phyloP scores from a whole-genome alignment of 1,284 basidiomycete species.

The Malassezia pachydermatis region DNA sequence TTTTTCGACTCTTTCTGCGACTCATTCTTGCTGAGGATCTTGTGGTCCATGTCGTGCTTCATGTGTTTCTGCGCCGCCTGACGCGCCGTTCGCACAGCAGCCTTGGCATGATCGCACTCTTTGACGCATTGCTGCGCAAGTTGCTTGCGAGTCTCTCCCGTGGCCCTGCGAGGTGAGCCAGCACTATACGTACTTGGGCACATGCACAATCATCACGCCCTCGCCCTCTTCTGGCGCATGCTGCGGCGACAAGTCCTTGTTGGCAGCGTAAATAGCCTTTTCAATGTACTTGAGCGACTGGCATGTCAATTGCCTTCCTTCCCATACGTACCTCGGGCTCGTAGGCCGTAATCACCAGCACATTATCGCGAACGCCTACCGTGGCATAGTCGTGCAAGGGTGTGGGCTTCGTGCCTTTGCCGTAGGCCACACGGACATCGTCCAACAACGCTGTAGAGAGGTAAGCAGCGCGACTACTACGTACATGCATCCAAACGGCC shows the following conservation, averaged over 20 bases:
- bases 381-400: constrained; percentile 40
- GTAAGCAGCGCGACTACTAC: neutral
- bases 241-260: constrained; percentile 38
- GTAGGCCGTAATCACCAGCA: constrained; percentile 37
- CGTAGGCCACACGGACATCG: constrained; percentile 23
- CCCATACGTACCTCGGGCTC: constrained; percentile 27
- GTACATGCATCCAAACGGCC: constrained; percentile 17
- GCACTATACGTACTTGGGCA: constrained; percentile 25
- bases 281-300: constrained; percentile 43
- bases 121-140: constrained; percentile 36
- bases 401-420: constrained; percentile 19
- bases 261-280: constrained; percentile 34
- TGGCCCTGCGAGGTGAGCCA: constrained; percentile 22
- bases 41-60: constrained; percentile 35
- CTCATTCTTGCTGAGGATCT: constrained; percentile 36
- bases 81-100: constrained; percentile 32
- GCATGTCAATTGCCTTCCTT: neutral
- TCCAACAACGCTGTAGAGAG: constrained; percentile 24
- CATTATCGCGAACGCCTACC: constrained; percentile 38
- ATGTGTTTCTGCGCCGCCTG: constrained; percentile 44
- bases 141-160: constrained; percentile 33
- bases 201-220: constrained; percentile 35
- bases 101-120: constrained; percentile 43
- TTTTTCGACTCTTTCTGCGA: constrained; percentile 33
- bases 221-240: constrained; percentile 26